phyloP scores from a whole-genome alignment of 495 filamentous ascomycete species.

The Achaetomiella virescens region DNA sequence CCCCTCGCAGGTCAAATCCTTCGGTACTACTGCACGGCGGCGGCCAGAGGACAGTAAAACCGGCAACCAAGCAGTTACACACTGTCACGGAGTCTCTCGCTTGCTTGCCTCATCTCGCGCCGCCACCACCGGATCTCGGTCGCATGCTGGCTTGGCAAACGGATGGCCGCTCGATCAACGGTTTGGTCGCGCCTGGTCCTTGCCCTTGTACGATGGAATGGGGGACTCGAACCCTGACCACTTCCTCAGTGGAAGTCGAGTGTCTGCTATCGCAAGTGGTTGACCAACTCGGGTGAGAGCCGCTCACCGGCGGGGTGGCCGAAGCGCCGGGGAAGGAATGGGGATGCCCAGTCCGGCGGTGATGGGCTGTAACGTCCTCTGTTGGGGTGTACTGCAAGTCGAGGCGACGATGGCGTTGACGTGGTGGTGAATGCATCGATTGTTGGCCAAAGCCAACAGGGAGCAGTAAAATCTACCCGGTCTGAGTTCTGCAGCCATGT shows the following conservation, averaged over 20 bases:
- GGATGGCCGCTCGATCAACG: background rate
- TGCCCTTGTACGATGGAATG: background rate
- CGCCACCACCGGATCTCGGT: conserved; percentile 9
- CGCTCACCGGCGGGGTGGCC: no score
- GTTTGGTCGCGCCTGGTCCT: background rate
- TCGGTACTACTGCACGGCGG: no score
- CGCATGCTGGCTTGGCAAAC: background rate
- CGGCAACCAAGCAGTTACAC: no score
- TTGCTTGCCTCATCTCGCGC: conserved; percentile 13
- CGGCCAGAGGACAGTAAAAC: no score
- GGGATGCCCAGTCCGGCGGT: no score
- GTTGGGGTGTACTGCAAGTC: background rate
- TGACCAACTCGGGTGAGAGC: no score
- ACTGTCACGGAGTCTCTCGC: no score
- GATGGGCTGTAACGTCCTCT: background rate
- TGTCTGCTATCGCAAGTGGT: no score
- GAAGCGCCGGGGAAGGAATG: no score
- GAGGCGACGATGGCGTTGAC: background rate
- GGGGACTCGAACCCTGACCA: background rate
- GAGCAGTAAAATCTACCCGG: background rate
- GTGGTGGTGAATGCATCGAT: background rate
- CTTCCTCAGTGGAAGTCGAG: no score
- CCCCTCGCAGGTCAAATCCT: no score
- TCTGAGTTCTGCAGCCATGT: background rate
- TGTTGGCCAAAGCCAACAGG: background rate